Evolutionary conservation across 768 basidiomycete genomes (phyloP).

Genomic region (Kwoniella pini): DNA sequence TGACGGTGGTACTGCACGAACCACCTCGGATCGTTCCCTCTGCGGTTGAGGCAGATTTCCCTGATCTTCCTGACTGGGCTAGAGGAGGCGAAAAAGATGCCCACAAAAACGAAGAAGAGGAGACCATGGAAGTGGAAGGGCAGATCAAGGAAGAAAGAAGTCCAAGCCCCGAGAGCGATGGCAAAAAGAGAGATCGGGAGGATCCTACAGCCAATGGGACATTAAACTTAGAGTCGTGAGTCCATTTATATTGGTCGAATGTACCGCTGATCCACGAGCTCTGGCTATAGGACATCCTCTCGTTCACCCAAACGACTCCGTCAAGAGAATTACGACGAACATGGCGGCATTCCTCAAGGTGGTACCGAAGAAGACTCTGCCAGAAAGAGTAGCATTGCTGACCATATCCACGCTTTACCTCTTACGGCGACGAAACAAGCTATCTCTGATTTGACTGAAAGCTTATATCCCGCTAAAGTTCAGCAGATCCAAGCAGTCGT

Average conservation of each 20-base stretch:
- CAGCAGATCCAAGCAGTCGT: neutral
- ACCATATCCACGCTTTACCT: constrained; percentile 4
- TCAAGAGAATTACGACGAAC: neutral
- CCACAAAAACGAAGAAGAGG: constrained; percentile 17
- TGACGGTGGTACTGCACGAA: constrained; percentile 43
- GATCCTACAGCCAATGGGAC: neutral
- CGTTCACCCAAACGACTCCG: constrained; percentile 9
- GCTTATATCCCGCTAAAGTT: neutral
- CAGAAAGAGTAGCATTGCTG: neutral
- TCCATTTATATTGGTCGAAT: neutral
- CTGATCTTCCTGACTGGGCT: constrained; percentile 44
- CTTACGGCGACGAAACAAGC: neutral
- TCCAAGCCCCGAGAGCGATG: constrained; percentile 13
- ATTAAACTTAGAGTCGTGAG: constrained; percentile 2
- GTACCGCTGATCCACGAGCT: neutral
- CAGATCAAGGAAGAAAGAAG: constrained; percentile 21
- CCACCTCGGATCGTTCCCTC: constrained; percentile 43
- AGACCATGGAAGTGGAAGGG: constrained; percentile 23
- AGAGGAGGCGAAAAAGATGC: constrained; percentile 19
- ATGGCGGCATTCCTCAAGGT: neutral
- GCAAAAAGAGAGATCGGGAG: constrained; percentile 14
- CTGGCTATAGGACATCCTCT: neutral
- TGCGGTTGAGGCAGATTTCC: constrained; percentile 33
- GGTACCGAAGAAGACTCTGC: neutral
- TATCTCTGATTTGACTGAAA: neutral